Base-by-base conservation (phyloP, 1,284 basidiomycete species). In the Puccinia sorghi region DNA sequence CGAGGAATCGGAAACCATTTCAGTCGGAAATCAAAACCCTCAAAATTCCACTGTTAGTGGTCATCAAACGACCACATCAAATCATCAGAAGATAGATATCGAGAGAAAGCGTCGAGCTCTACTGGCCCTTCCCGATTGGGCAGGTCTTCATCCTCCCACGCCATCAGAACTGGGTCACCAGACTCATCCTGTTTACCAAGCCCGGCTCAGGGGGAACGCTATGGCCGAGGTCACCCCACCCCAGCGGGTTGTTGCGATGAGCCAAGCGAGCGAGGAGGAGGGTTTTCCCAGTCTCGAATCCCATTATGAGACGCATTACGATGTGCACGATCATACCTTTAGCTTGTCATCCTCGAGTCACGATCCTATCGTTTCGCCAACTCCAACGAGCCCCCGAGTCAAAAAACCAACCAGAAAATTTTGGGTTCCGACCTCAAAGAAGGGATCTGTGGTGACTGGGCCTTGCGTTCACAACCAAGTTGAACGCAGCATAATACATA, bases 381-480 rank as follows among this genome's bases (percentile, higher is more conserved):
- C 67, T 70, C 67, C 67, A n/a, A 54, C 67, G 20, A 70, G 22
- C 37, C 48, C 67, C 54, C 52, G 67, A 37, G 48, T n/a, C 67
- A 70, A 56, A 70, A 56, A 64, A 9, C 39, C 41, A 46, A n/a
- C 61, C 11, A 25, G 9, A n/a, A 43, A 27, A 64, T 20, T 43
- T 25, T 6, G 9, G 5, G 41, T 8, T n/a, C 37, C 32, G 37
- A 8, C 59, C 12, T 46, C 66, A 0, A 46, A 67, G 48, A 43
- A 22, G 48, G 48, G 5, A 12, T 12, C 25, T 0, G n/a, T 15
- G 8, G 25, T 17, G n/a, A 37, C 25, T 67, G 22, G 6, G 9
- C 22, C 27, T 32, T 6, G 20, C 7, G 12, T 39, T n/a, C 8
- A 48, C 25, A 17, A 27, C 3, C 5, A 46, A 67, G 13, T 27